phyloP scores from a whole-genome alignment of 208 protist genomes.

The Strigomonas culicis region DNA sequence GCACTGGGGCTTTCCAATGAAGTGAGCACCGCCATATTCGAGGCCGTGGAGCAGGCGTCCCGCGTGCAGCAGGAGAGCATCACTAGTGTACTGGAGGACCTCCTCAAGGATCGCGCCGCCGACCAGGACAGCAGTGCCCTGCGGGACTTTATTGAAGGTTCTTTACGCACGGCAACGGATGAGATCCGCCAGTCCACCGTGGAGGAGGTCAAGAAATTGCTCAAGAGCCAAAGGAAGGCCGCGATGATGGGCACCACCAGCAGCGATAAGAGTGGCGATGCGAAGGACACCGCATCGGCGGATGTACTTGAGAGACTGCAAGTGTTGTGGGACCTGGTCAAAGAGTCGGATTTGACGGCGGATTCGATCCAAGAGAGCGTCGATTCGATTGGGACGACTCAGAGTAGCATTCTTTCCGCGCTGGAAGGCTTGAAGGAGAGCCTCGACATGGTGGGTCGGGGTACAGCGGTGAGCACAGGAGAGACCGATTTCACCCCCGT shows the following conservation, averaged over 20 bases:
- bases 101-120: conserved; percentile 16
- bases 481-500: too few species aligned
- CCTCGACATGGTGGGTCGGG: too few species aligned
- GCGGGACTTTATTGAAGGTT: conserved; percentile 47
- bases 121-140: conserved; percentile 20
- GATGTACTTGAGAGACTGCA: background rate
- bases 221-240: background rate
- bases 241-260: too few species aligned
- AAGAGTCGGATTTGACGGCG: too few species aligned
- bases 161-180: conserved; percentile 43
- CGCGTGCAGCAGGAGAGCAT: conserved; percentile 52
- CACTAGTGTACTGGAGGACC: conserved; percentile 25
- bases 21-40: conserved; percentile 20
- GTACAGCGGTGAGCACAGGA: too few species aligned
- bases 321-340: background rate
- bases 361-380: background rate
- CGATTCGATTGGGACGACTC: too few species aligned
- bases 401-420: too few species aligned
- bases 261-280: too few species aligned
- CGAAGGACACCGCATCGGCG: background rate
- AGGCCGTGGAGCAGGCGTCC: conserved; percentile 44
- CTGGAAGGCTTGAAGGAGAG: too few species aligned
- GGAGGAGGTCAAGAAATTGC: conserved; percentile 15
- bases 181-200: conserved; percentile 41
- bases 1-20: background rate